Conservation (phyloP, 805 yeast genomes). For the Saturnispora dispora region DNA sequence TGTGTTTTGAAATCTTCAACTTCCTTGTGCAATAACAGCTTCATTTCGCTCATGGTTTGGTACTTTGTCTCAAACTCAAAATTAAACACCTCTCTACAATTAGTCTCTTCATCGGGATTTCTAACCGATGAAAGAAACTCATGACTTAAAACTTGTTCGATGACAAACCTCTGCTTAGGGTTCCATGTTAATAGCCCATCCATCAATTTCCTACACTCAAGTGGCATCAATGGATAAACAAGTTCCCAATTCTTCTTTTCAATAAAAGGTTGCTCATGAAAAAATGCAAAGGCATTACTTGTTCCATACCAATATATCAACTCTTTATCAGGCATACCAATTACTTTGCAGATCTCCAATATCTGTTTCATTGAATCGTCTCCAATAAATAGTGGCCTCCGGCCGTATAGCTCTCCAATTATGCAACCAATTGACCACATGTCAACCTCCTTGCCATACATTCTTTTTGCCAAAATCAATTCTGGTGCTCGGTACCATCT, state of each 20-base stretch:
- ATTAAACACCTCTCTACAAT: slow-evolving; percentile 43
- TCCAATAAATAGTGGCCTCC: slow-evolving; percentile 76
- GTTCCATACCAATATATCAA: slow-evolving; percentile 37
- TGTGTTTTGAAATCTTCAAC: slow-evolving; percentile 40
- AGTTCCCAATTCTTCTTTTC: slow-evolving; percentile 38
- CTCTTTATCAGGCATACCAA: slow-evolving; percentile 60
- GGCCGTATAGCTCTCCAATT: slow-evolving; percentile 71
- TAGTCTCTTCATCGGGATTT: slow-evolving; percentile 47
- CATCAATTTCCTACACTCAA: slow-evolving; percentile 46
- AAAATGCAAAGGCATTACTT: slow-evolving; percentile 37
- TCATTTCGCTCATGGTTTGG: slow-evolving; percentile 35
- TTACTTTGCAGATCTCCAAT: slow-evolving; percentile 51
- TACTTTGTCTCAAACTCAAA: slow-evolving; percentile 52
- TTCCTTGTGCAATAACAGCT: slow-evolving; percentile 41
- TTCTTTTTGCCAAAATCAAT: slow-evolving; percentile 50
- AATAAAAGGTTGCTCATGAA: slow-evolving; percentile 36
- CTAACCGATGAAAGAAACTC: slow-evolving; percentile 47
- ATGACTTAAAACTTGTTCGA: slow-evolving; percentile 49
- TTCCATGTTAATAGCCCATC: slow-evolving; percentile 57
- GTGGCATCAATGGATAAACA: slow-evolving; percentile 43
- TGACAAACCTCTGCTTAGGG: slow-evolving; percentile 42
- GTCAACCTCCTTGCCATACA: slow-evolving; percentile 65
- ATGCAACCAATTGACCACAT: slow-evolving; percentile 95
- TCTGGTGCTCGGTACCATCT: slow-evolving; percentile 97
- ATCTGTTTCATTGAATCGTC: slow-evolving; percentile 64